Conservation (phyloP, 768 basidiomycete species). For the Hygrophorus russula region DNA sequence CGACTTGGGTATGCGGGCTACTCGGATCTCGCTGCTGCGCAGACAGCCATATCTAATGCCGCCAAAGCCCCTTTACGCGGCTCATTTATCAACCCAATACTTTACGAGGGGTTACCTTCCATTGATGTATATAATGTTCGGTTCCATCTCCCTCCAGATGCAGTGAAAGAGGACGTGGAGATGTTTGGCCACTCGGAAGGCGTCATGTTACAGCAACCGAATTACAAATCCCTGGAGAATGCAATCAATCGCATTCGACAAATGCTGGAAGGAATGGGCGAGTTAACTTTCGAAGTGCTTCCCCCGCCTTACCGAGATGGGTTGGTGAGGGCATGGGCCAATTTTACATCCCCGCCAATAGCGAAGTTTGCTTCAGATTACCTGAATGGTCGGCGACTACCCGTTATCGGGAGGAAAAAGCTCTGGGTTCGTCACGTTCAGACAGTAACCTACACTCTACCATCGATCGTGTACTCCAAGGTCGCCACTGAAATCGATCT, state of each 20-base stretch:
- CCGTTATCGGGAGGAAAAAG: conserved; percentile 31
- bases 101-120: conserved; percentile 48
- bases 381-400: conserved; percentile 36
- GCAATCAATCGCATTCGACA: conserved; percentile 33
- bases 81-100: conserved; percentile 30
- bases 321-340: conserved; percentile 41
- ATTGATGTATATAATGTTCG: conserved; percentile 52
- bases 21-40: conserved; percentile 32
- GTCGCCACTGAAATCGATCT: conserved; percentile 33
- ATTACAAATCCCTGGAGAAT: conserved; percentile 23
- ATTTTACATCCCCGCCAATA: conserved; percentile 37
- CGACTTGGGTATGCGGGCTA: conserved; percentile 58
- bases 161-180: conserved; percentile 24
- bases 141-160: conserved; percentile 32
- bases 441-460: conserved; percentile 36
- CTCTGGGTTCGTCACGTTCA: conserved; percentile 45
- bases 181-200: conserved; percentile 24
- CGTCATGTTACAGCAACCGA: conserved; percentile 17
- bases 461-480: conserved; percentile 23
- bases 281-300: conserved; percentile 31
- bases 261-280: conserved; percentile 20
- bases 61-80: conserved; percentile 25
- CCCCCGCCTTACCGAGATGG: conserved; percentile 42
- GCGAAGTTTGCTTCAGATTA: conserved; percentile 39
- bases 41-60: conserved; percentile 34